These are phyloP conservation scores for Solanum acaule DNA, from an alignment of 257 asterid genomes.

Conservation along the genomic window DNA sequence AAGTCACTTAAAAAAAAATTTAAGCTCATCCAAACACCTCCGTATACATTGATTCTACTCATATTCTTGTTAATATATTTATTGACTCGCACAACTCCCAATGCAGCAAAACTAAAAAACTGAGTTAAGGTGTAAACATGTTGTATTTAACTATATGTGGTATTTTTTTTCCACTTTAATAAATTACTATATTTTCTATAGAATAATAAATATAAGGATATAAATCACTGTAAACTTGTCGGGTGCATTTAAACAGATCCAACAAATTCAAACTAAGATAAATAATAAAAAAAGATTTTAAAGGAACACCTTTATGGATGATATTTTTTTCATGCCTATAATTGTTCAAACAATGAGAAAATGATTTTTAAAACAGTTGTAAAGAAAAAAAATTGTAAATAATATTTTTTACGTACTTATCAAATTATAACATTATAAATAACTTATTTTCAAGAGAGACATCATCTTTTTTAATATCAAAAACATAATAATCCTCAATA, in stretches of 20 bases:
- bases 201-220: background rate
- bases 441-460: no score
- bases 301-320: background rate
- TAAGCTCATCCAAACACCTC: no score
- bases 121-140: background rate
- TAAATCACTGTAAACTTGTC: background rate
- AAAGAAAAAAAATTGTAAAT: no score
- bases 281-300: no score
- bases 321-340: no score
- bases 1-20: no score
- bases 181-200: background rate
- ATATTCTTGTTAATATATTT: background rate
- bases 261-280: background rate
- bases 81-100: background rate
- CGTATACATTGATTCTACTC: no score
- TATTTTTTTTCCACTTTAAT: background rate
- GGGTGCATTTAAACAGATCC: background rate
- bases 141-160: background rate
- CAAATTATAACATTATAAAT: no score
- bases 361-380: background rate
- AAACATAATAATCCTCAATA: fast-evolving
- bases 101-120: background rate
- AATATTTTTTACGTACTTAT: no score
- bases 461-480: no score
- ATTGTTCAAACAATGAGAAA: background rate